Base-by-base conservation (phyloP, 2,329 filamentous ascomycete species). In the Cladophialophora bantiana region DNA sequence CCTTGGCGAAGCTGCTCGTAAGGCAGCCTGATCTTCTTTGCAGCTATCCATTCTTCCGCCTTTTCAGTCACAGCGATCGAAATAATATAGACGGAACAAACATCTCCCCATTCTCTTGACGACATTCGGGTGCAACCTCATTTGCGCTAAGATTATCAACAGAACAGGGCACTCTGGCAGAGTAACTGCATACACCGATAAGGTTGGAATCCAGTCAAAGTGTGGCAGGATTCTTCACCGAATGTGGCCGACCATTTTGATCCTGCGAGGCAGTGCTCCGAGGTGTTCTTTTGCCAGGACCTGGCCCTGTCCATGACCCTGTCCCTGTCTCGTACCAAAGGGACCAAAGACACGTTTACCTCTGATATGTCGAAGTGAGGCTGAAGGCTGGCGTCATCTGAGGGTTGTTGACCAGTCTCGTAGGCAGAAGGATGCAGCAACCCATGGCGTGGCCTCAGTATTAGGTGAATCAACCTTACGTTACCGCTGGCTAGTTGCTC, bases 321-420 rank as follows among this genome's bases (percentile, higher is more conserved):
- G 36, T 13, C 42, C 18, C n/a, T 48, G 42, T 20, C 42, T 10
- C 18, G 2, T 48, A 7, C 42, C n/a, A n/a, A 9, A 7, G 20
- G 18, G 13, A 13, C n/a, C 7, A 20, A 20, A 20, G 42, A 7
- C 18, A 26, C 2, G 18, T 48, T 48, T 48, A 18, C 20, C 42
- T 48, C 42, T 48, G 42, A 48, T 48, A 26, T 26, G 7, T 48
- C 42, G n/a, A 48, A 13, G 42, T 48, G 42, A 48, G 42, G 42
- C 42, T 48, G 42, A 48, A 7, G 42, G 18, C 4, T 4, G 7
- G 42, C 42, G 42, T 48, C n/a, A 48, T 20, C n/a, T 48, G 42
- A 48, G 3, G 42, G 42, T 7, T 7, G 20, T 10, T 48, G 18
- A 48, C 42, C 42, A 48, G 42, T 48, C 42, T 26, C n/a, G n/a